These are phyloP conservation scores for Tranzscheliella williamsii DNA, from an alignment of 1,284 basidiomycete species.

Conservation along the genomic window DNA sequence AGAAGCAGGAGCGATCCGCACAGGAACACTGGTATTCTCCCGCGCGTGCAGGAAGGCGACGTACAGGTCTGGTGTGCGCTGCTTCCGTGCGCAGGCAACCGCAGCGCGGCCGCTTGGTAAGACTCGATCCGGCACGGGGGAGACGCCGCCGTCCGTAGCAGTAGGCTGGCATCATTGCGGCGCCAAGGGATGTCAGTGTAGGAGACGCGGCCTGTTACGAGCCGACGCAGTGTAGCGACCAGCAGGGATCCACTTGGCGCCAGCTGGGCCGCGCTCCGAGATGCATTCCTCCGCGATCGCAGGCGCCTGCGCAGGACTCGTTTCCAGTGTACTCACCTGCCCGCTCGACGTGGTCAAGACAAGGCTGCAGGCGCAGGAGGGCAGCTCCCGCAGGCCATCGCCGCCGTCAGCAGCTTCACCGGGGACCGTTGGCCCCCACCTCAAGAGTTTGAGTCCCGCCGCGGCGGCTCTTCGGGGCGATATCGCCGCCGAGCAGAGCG, in stretches of 20 bases:
- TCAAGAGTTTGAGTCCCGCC: background rate
- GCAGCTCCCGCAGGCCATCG: slow-evolving; percentile 8
- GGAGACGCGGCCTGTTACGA: background rate
- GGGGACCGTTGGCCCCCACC: too few species aligned
- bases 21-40: too few species aligned
- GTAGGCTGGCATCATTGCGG: too few species aligned
- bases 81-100: too few species aligned
- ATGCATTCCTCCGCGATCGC: slow-evolving; percentile 53
- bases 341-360: slow-evolving; percentile 98
- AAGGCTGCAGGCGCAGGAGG: slow-evolving; percentile 82
- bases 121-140: too few species aligned
- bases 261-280: slow-evolving; percentile 1
- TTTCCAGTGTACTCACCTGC: slow-evolving; percentile 91
- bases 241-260: background rate
- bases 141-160: too few species aligned
- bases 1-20: too few species aligned
- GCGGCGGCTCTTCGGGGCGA: background rate
- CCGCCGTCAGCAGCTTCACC: background rate
- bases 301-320: slow-evolving; percentile 73
- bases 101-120: too few species aligned
- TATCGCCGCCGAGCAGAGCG: slow-evolving; percentile 2
- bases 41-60: too few species aligned
- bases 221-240: background rate
- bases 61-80: too few species aligned
- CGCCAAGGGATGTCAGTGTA: background rate